These are phyloP conservation scores for Brassica napus DNA, from an alignment of 345 rosid genomes.

Conservation along the genomic window DNA sequence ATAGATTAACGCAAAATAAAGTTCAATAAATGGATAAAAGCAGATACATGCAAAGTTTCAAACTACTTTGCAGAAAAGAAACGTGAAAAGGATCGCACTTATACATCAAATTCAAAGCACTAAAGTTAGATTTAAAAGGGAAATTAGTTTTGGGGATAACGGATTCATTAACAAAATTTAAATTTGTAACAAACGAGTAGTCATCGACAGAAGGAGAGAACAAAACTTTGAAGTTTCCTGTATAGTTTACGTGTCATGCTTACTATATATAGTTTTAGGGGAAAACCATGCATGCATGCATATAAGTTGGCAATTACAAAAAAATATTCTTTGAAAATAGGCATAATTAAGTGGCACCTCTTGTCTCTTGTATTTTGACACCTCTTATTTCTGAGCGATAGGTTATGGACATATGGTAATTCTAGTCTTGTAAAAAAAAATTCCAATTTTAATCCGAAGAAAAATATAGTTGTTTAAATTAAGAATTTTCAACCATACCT, in stretches of 20 bases:
- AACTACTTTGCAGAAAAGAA: slow-evolving; percentile 30
- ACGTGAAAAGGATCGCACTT: slow-evolving; percentile 35
- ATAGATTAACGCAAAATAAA: slow-evolving; percentile 9
- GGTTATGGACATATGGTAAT: neutral
- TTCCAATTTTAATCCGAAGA: neutral
- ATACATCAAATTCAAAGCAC: slow-evolving; percentile 23
- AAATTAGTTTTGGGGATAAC: neutral
- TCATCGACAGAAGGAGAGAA: neutral
- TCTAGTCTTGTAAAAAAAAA: neutral
- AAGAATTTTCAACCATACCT: neutral
- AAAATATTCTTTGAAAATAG: neutral
- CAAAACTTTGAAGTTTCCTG: neutral
- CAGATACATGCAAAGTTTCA: slow-evolving; percentile 36
- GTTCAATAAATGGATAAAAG: neutral
- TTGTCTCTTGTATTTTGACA: neutral
- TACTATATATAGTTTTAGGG: neutral
- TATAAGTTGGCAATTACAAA: no score
- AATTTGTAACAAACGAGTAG: neutral
- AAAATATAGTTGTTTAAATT: neutral
- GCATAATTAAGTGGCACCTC: neutral
- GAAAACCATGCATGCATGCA: no score
- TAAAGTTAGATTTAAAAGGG: neutral
- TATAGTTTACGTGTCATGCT: slow-evolving; percentile 10
- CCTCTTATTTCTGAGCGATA: neutral
- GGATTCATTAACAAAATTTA: neutral